Conservation (phyloP, 306 rosid genomes). For the Vigna unguiculata region DNA sequence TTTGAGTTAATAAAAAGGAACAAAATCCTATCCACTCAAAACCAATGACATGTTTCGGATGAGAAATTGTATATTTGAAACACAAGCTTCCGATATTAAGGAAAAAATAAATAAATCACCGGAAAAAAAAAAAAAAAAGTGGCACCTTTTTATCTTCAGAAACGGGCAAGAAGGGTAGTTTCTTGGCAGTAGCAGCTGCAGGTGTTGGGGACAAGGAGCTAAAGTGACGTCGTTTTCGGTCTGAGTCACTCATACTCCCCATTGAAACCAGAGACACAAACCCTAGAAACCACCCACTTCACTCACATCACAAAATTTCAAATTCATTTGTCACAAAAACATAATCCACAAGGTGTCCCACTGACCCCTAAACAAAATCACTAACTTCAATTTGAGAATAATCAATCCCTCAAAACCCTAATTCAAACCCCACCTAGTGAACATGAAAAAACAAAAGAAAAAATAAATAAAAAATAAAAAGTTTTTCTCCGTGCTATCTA, state of each 20-base stretch:
- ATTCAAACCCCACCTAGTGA: slow-evolving; percentile 46
- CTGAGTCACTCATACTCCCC: slow-evolving; percentile 93
- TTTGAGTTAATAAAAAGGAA: slow-evolving; percentile 4
- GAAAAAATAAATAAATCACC: slow-evolving; percentile 6
- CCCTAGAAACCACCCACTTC: slow-evolving; percentile 61
- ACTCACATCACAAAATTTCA: slow-evolving; percentile 57
- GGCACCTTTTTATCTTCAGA: slow-evolving; percentile 89
- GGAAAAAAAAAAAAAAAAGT: background rate
- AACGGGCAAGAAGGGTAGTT: slow-evolving; percentile 72
- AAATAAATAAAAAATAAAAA: background rate
- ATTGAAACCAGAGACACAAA: slow-evolving; percentile 64
- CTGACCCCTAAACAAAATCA: slow-evolving; percentile 30
- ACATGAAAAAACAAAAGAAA: background rate
- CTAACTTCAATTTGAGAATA: slow-evolving; percentile 21
- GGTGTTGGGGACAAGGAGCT: slow-evolving; percentile 86
- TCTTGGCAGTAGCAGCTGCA: slow-evolving; percentile 66
- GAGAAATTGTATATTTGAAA: slow-evolving; percentile 32
- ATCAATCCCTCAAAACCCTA: slow-evolving; percentile 65
- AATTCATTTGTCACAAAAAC: background rate
- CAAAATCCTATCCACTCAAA: slow-evolving; percentile 1
- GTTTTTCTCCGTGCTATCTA: background rate
- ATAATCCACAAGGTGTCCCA: slow-evolving; percentile 33
- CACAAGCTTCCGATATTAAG: background rate
- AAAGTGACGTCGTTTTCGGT: slow-evolving; percentile 93
- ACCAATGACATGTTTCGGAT: slow-evolving; percentile 1